Conservation (phyloP, 1,284 basidiomycete genomes). For the Cryptococcus deneoformans region DNA sequence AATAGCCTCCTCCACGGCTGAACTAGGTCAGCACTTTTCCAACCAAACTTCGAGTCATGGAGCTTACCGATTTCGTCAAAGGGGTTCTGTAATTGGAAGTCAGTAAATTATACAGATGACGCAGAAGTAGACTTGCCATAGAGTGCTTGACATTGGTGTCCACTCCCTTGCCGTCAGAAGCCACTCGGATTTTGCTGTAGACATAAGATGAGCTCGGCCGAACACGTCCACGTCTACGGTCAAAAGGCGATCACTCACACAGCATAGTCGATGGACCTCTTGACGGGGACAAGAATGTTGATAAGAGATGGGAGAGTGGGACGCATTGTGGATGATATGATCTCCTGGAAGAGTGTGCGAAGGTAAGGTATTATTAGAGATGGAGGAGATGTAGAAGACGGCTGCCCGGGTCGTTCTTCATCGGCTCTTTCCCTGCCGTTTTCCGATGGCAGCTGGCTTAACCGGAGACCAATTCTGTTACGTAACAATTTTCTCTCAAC, state of each 20-base stretch:
- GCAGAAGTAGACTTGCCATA: slow-evolving; percentile 62
- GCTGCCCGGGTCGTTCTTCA: not conserved
- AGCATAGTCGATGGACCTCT: slow-evolving; percentile 61
- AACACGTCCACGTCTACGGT: not conserved
- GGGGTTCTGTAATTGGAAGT: slow-evolving; percentile 64
- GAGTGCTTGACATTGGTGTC: slow-evolving; percentile 96
- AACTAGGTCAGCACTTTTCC: not conserved
- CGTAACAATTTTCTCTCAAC: slow-evolving; percentile 1
- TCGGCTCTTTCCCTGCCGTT: slow-evolving; percentile 1
- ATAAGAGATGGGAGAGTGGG: slow-evolving; percentile 68
- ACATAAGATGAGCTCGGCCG: slow-evolving; percentile 5
- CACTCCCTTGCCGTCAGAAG: slow-evolving; percentile 84
- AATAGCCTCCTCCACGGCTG: slow-evolving; percentile 97
- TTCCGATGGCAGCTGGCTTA: not conserved
- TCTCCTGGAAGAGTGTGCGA: not conserved
- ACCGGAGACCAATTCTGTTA: slow-evolving; percentile 1
- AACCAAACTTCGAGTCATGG: not conserved
- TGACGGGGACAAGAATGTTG: slow-evolving; percentile 88
- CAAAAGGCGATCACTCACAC: slow-evolving; percentile 19
- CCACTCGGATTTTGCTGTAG: slow-evolving; percentile 92
- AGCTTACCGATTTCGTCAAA: slow-evolving; percentile 91
- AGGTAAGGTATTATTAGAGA: not conserved
- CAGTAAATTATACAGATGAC: not conserved
- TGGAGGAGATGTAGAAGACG: slow-evolving; percentile 1
- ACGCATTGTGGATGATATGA: slow-evolving; percentile 56